phyloP scores from a whole-genome alignment of 352 stramenopile genomes.

The Globisporangium recalcitrans region DNA sequence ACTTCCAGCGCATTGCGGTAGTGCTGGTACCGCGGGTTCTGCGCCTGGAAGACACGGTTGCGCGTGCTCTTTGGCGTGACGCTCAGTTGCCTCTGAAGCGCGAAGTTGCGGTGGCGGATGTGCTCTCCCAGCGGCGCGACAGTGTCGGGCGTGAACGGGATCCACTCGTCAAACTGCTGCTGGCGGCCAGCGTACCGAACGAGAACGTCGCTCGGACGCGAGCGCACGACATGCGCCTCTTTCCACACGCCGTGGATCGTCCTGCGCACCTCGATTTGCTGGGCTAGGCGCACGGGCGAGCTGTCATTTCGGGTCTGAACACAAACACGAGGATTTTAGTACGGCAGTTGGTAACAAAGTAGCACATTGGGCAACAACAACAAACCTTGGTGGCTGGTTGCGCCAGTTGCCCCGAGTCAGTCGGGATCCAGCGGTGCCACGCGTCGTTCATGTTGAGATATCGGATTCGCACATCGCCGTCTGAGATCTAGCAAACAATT shows the following conservation, averaged over 20 bases:
- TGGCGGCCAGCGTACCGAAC: constrained; percentile 66
- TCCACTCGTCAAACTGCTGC: constrained; percentile 68
- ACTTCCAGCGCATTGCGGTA: constrained; percentile 51
- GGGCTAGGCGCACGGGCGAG: constrained; percentile 51
- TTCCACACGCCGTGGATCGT: constrained; percentile 45
- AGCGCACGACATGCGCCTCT: constrained; percentile 52
- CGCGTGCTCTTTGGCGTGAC: constrained; percentile 33
- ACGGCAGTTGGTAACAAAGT: no score
- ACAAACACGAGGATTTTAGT: no score
- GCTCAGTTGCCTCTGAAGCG: constrained; percentile 37
- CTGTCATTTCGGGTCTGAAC: constrained; percentile 60
- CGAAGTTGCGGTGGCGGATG: constrained; percentile 23
- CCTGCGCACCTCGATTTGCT: constrained; percentile 66
- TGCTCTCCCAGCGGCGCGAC: constrained; percentile 61
- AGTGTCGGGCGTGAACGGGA: constrained; percentile 51
- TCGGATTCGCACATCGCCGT: constrained; percentile 60
- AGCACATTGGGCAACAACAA: not conserved
- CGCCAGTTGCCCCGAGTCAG: constrained; percentile 61
- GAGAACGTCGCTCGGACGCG: constrained; percentile 35
- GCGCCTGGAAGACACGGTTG: constrained; percentile 53
- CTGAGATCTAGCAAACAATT: constrained; percentile 30
- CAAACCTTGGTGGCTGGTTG: constrained; percentile 49
- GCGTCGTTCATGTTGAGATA: constrained; percentile 82
- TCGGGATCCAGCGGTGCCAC: constrained; percentile 63
- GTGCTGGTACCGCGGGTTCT: constrained; percentile 74